These are phyloP conservation scores for Boletus tomentosulus DNA, from an alignment of 768 basidiomycete species.

Conservation along the genomic window DNA sequence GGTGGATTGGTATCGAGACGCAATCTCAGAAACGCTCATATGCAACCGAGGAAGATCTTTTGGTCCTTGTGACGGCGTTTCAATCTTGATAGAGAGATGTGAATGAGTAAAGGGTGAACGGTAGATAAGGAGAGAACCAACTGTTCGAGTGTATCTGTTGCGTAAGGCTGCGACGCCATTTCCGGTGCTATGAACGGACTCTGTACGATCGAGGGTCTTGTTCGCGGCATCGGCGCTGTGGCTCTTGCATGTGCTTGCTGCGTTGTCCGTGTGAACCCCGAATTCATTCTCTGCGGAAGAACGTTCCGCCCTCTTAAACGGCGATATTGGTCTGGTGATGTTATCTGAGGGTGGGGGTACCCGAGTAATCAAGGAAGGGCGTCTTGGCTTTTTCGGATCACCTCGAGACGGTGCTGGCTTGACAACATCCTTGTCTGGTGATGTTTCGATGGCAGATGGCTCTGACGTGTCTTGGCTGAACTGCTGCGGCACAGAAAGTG, in stretches of 20 bases:
- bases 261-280: slow-evolving; percentile 23
- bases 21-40: slow-evolving; percentile 58
- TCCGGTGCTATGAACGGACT: slow-evolving; percentile 50
- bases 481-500: neutral
- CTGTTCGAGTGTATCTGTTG: slow-evolving; percentile 54
- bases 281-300: slow-evolving; percentile 32
- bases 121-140: slow-evolving; percentile 31
- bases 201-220: slow-evolving; percentile 43
- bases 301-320: slow-evolving; percentile 20
- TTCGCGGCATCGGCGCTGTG: slow-evolving; percentile 31
- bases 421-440: neutral
- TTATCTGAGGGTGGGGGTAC: slow-evolving; percentile 16
- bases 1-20: slow-evolving; percentile 53
- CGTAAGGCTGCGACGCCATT: slow-evolving; percentile 69
- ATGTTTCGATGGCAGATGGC: neutral
- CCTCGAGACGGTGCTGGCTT: neutral
- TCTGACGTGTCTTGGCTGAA: neutral
- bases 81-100: slow-evolving; percentile 37
- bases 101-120: neutral
- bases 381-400: slow-evolving; percentile 14
- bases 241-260: slow-evolving; percentile 20
- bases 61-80: slow-evolving; percentile 48
- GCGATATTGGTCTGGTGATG: slow-evolving; percentile 8
- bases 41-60: slow-evolving; percentile 63
- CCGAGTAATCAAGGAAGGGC: slow-evolving; percentile 20